Conservation (phyloP, 176 grass and related monocot genomes). For the Musa itinerans region DNA sequence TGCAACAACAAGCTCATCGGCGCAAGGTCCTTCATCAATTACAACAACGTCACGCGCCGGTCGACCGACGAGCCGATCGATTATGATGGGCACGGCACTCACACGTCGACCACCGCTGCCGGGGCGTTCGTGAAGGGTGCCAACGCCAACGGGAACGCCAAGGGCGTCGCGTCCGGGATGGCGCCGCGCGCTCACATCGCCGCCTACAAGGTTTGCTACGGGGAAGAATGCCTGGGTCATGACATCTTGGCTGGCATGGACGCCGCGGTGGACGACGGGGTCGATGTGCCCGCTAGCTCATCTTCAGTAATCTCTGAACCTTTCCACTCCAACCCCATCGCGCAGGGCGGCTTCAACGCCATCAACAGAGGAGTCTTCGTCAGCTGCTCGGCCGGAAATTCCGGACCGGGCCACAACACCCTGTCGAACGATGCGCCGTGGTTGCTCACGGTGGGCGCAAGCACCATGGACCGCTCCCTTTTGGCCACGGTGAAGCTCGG, state of each 20-base stretch:
- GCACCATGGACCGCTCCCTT: conserved; percentile 8
- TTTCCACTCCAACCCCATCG: not conserved
- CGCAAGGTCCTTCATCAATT: conserved; percentile 9
- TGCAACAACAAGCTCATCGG: conserved; percentile 71
- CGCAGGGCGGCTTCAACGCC: not conserved
- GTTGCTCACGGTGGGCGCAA: conserved; percentile 49
- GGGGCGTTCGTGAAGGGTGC: conserved; percentile 31
- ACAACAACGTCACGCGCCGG: not conserved
- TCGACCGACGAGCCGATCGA: conserved; percentile 2
- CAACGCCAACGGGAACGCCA: conserved; percentile 25
- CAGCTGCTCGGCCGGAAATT: conserved; percentile 15
- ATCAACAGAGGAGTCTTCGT: not conserved
- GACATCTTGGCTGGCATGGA: not conserved
- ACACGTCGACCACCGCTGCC: conserved; percentile 33
- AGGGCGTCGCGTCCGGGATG: conserved; percentile 27
- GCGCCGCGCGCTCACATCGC: not conserved
- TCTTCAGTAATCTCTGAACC: no score
- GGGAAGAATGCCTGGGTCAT: no score
- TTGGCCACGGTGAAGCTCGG: conserved; percentile 1
- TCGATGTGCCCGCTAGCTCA: conserved; percentile 1
- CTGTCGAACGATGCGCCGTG: conserved; percentile 41
- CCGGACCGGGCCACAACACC: no score
- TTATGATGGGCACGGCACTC: conserved; percentile 42
- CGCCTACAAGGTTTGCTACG: no score
- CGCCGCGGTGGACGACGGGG: not conserved